These are phyloP conservation scores for Mycocentrospora acerina DNA, from an alignment of 2,329 filamentous ascomycete genomes.

Conservation along the genomic window DNA sequence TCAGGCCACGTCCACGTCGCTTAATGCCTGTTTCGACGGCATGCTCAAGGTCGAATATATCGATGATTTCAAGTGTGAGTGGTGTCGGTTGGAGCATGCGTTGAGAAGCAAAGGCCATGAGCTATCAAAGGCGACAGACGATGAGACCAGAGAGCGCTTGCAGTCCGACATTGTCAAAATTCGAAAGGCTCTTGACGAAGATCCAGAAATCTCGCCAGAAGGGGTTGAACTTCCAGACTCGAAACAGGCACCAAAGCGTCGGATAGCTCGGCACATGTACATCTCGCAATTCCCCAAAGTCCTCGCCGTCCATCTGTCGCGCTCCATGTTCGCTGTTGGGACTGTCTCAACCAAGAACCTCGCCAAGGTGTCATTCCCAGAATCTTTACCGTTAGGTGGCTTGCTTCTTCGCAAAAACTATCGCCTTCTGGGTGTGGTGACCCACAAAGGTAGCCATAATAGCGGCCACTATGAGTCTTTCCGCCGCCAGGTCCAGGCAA, in stretches of 20 bases:
- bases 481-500: constrained; percentile 75
- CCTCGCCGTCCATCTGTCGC: constrained; percentile 85
- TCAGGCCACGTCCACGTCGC: constrained; percentile 71
- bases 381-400: constrained; percentile 79
- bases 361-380: constrained; percentile 90
- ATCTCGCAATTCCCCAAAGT: constrained; percentile 88
- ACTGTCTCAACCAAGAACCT: constrained; percentile 86
- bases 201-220: constrained; percentile 76
- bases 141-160: constrained; percentile 50
- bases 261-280: constrained; percentile 83
- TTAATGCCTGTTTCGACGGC: constrained; percentile 88
- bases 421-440: constrained; percentile 82
- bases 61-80: constrained; percentile 95
- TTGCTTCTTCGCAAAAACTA: constrained; percentile 78
- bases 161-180: constrained; percentile 65
- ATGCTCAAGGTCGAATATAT: constrained; percentile 95
- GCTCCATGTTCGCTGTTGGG: constrained; percentile 83
- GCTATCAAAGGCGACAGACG: constrained; percentile 46
- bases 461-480: constrained; percentile 98
- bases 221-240: constrained; percentile 74
- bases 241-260: constrained; percentile 73
- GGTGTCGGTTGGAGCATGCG: constrained; percentile 83
- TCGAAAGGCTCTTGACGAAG: constrained; percentile 68
- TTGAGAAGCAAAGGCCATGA: constrained; percentile 64
- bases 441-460: constrained; percentile 92